Evolutionary conservation across 2,329 filamentous ascomycete genomes (phyloP).

Genomic region (Colletotrichum sojae): DNA sequence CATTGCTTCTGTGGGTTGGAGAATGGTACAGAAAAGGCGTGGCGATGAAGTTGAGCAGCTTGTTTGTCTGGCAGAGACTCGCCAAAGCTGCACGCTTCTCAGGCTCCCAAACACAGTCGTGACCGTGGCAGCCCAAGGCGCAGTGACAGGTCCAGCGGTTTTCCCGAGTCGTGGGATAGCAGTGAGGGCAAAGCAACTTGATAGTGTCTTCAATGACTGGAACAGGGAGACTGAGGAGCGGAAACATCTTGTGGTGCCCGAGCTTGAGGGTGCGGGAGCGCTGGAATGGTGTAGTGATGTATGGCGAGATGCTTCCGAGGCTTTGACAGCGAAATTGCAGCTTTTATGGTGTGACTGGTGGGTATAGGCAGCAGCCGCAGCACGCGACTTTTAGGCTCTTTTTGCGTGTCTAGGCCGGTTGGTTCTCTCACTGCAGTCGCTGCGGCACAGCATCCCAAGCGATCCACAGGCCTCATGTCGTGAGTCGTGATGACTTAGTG

Average conservation of each 20-base stretch:
- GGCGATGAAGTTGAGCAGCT: not conserved
- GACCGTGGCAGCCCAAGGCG: not conserved
- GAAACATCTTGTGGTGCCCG: not conserved
- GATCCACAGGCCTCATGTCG: not conserved
- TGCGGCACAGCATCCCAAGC: too few species aligned
- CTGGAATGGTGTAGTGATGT: not conserved
- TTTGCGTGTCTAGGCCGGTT: too few species aligned
- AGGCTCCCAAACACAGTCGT: not conserved
- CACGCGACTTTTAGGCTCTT: too few species aligned
- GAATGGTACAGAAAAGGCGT: constrained; percentile 3
- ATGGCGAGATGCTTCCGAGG: too few species aligned
- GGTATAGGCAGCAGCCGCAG: too few species aligned
- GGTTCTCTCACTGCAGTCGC: too few species aligned
- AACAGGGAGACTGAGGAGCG: not conserved
- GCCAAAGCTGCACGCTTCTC: not conserved
- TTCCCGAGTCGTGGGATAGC: not conserved
- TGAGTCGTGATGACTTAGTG: not conserved
- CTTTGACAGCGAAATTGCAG: too few species aligned
- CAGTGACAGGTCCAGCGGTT: constrained; percentile 1
- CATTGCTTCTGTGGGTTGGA: not conserved
- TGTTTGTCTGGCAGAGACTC: not conserved
- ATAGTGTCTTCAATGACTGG: not conserved
- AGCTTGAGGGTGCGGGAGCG: not conserved
- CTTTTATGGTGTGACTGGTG: too few species aligned
- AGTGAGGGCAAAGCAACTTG: not conserved